Evolutionary conservation across 257 asterid species (phyloP), one percentile per base, ranked within the genome.

Genomic region (Lycium ferocissimum): DNA sequence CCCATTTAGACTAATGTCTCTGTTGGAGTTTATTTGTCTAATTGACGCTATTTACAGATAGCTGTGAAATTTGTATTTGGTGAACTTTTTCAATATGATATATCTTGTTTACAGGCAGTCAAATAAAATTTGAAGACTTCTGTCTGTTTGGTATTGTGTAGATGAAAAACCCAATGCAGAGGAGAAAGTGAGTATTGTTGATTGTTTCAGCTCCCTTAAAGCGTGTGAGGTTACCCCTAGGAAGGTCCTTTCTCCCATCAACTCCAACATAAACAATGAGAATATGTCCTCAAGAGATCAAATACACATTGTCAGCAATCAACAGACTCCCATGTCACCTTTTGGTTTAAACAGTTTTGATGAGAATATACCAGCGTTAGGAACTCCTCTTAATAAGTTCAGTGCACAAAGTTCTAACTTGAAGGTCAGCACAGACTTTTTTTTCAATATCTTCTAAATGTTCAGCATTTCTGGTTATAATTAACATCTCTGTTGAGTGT

Each of bases 331-430:
- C 0, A 9, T 71, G 79, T 18, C 79, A 70, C 17, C 73, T 49
- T 82, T 84, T 4, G 95, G 91, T 84, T 89, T 88, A 5, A 37
- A 45, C 43, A 83, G 70, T 51, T 90, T 66, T 35, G 93, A 90
- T 79, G 84, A 90, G 61, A 79, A 83, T 54, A 54, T 79, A 26
- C 89, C 86, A 51, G 85, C 57, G 9, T 45, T 84, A 7, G 91
- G 92, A 83, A 94, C 97, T 37, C 97, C 99, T 49, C 95, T 93
- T 0, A 92, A 92, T 47, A 95, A 91, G 84, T 88, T 95, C 57
- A 87, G 92, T 51, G 80, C 93, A 12, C 91, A 83, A 20, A 92
- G 98, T 84, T 92, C 92, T 72, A 88, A 72, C 85, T 87, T 96
- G 76, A 96, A 96, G 99, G 99, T 93, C 47, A 7, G 79, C 66